Evolutionary conservation across 352 stramenopile species (phyloP), one percentile per base, ranked within the genome.

Genomic region (Phytophthora meadii): DNA sequence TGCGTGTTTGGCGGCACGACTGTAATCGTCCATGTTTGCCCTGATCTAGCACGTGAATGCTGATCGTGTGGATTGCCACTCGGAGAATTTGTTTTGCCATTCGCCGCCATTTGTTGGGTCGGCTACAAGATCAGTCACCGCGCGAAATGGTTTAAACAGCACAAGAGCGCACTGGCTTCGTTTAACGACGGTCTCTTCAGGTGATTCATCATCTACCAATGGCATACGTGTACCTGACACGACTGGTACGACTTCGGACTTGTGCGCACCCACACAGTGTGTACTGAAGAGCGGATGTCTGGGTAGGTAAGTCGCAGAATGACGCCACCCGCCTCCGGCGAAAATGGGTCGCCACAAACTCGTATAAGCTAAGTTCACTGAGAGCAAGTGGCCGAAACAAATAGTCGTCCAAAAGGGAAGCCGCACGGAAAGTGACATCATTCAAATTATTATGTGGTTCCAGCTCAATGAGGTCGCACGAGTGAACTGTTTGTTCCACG

Each of bases 1-100:
- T 30, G 27, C 27, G 27, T 30, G 27, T 6, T 30, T 30, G 27
- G 27, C 27, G 27, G 27, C 27, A 6, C 27, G 27, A 6, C 7
- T 30, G 52, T 57, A 48, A 27, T 57, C 37, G n/a, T 49, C n/a
- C 24, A 57, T 57, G 19, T 59, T 32, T 7, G 40, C 41, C 40
- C 51, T 59, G 6, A 51, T 59, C 5, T 8, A 19, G 5, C 27
- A 50, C 25, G 50, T 41, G 10, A 59, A 59, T 2, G 41, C 15
- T 5, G 25, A 51, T n/a, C 52, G 52, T 8, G 52, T 51, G 4
- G 4, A 2, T 22, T 34, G 4, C 39, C 52, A 59, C 8, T 25
- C 8, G 10, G 22, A 17, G 25, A 48, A 49, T 30, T 36, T 24
- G 15, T 8, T 14, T 48, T 48, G 39, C 22, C 24, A 57, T 15